These are phyloP conservation scores for Trametes cubensis DNA, from an alignment of 768 basidiomycete genomes.

Conservation along the genomic window DNA sequence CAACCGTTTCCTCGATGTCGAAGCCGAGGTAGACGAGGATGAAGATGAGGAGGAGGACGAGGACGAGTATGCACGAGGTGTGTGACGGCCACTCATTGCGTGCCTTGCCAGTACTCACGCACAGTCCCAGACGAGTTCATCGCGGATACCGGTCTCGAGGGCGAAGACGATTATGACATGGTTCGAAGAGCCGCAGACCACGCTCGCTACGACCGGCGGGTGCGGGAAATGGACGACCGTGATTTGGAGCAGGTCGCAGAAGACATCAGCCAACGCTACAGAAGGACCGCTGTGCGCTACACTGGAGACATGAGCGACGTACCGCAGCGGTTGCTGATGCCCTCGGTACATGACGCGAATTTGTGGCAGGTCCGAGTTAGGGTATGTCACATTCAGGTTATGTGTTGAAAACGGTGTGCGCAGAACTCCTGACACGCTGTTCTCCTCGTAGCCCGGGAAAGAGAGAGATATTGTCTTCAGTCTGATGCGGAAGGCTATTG, in stretches of 20 bases:
- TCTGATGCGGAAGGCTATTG: constrained; percentile 91
- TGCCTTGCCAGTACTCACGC: not conserved
- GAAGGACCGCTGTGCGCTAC: constrained; percentile 69
- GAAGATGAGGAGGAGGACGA: constrained; percentile 94
- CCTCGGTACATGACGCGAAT: constrained; percentile 92
- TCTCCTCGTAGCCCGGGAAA: constrained; percentile 67
- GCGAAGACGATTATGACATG: constrained; percentile 64
- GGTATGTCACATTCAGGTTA: constrained; percentile 45
- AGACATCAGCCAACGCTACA: constrained; percentile 78
- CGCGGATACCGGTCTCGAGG: constrained; percentile 59
- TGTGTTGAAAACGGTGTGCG: not conserved
- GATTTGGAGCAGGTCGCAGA: constrained; percentile 86
- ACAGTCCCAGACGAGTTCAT: constrained; percentile 64
- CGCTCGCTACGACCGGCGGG: constrained; percentile 69
- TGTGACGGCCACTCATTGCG: constrained; percentile 39
- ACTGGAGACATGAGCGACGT: constrained; percentile 92
- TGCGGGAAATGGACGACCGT: constrained; percentile 72
- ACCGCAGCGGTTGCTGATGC: constrained; percentile 93
- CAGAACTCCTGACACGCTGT: constrained; percentile 4
- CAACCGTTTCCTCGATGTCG: constrained; percentile 91
- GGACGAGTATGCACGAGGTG: constrained; percentile 61
- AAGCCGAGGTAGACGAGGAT: constrained; percentile 95
- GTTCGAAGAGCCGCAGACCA: constrained; percentile 58
- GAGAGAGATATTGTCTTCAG: constrained; percentile 94
- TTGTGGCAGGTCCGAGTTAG: constrained; percentile 96